Conservation (phyloP, 192 early-diverging fungal species). For the Gigaspora rosea region DNA sequence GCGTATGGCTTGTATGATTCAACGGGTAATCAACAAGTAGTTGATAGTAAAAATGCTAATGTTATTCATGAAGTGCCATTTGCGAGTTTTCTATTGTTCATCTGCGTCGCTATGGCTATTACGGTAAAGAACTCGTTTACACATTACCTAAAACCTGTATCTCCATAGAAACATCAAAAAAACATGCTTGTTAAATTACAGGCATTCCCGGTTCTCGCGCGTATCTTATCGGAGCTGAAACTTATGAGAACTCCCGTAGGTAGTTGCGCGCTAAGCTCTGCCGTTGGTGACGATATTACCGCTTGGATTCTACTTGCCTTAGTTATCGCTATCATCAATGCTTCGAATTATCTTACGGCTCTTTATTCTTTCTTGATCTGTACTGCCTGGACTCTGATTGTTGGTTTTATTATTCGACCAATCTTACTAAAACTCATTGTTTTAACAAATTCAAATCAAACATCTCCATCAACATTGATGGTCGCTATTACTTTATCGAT, state of each 20-base stretch:
- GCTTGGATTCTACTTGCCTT: constrained; percentile 85
- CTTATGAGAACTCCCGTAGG: constrained; percentile 83
- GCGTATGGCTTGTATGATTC: constrained; percentile 66
- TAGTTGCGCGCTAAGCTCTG: constrained; percentile 77
- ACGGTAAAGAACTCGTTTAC: constrained; percentile 47
- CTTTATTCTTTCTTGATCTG: constrained; percentile 81
- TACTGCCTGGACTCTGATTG: constrained; percentile 69
- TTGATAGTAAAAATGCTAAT: too few relatives aligned
- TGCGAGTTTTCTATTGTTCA: constrained; percentile 77
- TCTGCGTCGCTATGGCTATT: constrained; percentile 90
- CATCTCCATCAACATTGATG: constrained; percentile 56
- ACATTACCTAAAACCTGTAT: too few relatives aligned
- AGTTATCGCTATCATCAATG: constrained; percentile 86
- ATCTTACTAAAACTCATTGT: constrained; percentile 55
- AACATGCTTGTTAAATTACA: not conserved
- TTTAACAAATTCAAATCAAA: constrained; percentile 51
- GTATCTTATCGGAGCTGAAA: constrained; percentile 89
- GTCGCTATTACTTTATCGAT: constrained; percentile 76
- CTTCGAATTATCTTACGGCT: constrained; percentile 65
- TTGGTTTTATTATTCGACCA: constrained; percentile 70
- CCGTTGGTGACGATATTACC: constrained; percentile 82
- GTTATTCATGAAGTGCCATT: constrained; percentile 44
- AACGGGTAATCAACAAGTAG: too few relatives aligned
- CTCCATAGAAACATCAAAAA: not conserved
- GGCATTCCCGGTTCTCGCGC: constrained; percentile 93